Evolutionary conservation across 2,329 filamentous ascomycete species (phyloP).

Genomic region (Aspergillus udagawae): DNA sequence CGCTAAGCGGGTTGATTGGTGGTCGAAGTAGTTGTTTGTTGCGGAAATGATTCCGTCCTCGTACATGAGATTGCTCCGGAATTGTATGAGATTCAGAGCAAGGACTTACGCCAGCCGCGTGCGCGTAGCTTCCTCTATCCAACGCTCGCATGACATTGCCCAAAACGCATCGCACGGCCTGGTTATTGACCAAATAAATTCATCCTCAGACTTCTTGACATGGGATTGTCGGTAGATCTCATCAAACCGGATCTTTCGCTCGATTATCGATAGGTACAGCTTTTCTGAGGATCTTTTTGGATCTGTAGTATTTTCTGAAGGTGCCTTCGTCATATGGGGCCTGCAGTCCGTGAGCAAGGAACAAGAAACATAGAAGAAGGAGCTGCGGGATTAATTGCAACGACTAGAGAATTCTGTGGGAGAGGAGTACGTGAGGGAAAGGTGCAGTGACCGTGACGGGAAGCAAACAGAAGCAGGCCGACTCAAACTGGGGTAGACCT

Average conservation of each 20-base stretch:
- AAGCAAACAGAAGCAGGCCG: too few relatives aligned
- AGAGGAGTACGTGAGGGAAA: not conserved
- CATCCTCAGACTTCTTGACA: slow-evolving; percentile 13
- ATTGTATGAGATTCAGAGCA: not conserved
- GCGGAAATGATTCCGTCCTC: slow-evolving; percentile 49
- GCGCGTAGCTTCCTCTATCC: slow-evolving; percentile 12
- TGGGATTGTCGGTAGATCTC: slow-evolving; percentile 8
- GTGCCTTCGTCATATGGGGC: slow-evolving; percentile 42
- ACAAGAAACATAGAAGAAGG: not conserved
- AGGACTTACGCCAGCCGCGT: slow-evolving; percentile 7
- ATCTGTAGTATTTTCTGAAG: slow-evolving; percentile 59
- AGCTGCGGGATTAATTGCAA: not conserved
- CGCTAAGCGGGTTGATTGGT: slow-evolving; percentile 43
- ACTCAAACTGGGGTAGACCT: too few relatives aligned
- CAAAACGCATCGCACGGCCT: slow-evolving; percentile 7
- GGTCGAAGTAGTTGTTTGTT: slow-evolving; percentile 44
- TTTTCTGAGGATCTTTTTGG: slow-evolving; percentile 64
- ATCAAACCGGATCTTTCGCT: slow-evolving; percentile 53
- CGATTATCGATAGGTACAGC: slow-evolving; percentile 70
- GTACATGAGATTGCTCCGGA: slow-evolving; percentile 40
- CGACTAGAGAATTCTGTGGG: not conserved
- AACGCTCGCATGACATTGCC: slow-evolving; percentile 7
- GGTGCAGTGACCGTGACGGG: not conserved
- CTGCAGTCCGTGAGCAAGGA: slow-evolving; percentile 31
- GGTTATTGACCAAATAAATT: slow-evolving; percentile 4